Conservation (phyloP, 192 early-diverging fungal species). For the Entomortierella beljakovae region DNA sequence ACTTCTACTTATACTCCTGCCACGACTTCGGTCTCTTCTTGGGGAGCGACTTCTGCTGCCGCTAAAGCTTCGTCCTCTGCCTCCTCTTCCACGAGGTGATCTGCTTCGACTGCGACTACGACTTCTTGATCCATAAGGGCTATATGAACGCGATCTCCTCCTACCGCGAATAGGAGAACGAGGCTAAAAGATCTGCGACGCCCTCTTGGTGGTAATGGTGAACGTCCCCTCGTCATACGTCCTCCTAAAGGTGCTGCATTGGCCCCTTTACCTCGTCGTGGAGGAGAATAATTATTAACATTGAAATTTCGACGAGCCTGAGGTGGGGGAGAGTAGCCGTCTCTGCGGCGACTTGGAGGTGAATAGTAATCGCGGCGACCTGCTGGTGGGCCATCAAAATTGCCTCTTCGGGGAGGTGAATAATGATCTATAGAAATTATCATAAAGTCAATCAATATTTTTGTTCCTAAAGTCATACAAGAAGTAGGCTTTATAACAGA, state of each 20-base stretch:
- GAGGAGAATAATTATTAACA: constrained; percentile 8
- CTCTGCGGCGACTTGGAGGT: constrained; percentile 33
- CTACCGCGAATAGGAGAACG: constrained; percentile 46
- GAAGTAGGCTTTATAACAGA: background rate
- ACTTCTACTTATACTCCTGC: constrained; percentile 15
- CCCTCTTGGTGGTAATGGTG: constrained; percentile 31
- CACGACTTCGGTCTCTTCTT: constrained; percentile 10
- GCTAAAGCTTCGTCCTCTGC: constrained; percentile 27
- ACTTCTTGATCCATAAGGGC: constrained; percentile 47
- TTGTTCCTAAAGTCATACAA: no score
- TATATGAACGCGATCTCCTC: constrained; percentile 48
- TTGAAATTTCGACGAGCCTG: constrained; percentile 2
- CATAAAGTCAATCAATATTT: background rate
- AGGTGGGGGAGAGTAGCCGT: constrained; percentile 36
- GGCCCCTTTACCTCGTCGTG: constrained; percentile 20
- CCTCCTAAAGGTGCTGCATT: constrained; percentile 41
- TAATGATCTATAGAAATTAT: constrained; percentile 28
- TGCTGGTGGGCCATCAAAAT: constrained; percentile 9
- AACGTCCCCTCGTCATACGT: constrained; percentile 32
- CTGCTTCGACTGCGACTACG: constrained; percentile 22
- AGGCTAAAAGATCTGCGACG: constrained; percentile 24
- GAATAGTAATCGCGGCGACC: constrained; percentile 26
- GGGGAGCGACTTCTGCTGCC: constrained; percentile 34
- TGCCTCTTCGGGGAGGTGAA: constrained; percentile 27
- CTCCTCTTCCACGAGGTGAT: constrained; percentile 12